Conservation (phyloP, 1,139 yeast species). For the Debaryomycetaceae sp. region DNA sequence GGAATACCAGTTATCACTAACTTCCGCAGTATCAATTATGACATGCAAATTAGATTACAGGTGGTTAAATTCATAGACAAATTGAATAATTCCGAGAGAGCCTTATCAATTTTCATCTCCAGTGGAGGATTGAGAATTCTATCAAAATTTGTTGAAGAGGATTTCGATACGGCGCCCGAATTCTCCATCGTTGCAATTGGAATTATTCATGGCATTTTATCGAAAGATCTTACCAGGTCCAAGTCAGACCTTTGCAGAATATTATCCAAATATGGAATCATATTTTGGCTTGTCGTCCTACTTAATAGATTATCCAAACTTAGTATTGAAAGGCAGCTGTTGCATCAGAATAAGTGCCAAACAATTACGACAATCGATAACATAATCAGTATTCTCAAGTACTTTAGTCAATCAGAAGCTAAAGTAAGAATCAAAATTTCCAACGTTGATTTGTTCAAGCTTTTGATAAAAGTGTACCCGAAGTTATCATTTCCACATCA, state of each 20-base stretch:
- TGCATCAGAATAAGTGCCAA: constrained; percentile 13
- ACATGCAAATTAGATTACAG: constrained; percentile 35
- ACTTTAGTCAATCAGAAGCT: constrained; percentile 43
- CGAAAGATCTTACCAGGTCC: constrained; percentile 42
- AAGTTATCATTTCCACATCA: constrained; percentile 31
- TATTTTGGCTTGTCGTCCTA: constrained; percentile 48
- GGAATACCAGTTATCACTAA: constrained; percentile 53
- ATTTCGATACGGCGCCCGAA: constrained; percentile 41
- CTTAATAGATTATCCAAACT: constrained; percentile 29
- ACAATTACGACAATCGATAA: constrained; percentile 31
- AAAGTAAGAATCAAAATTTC: constrained; percentile 39
- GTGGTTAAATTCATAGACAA: constrained; percentile 43
- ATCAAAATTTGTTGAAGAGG: constrained; percentile 53
- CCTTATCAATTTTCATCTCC: constrained; percentile 49
- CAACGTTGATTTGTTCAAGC: constrained; percentile 42
- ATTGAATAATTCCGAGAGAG: constrained; percentile 34
- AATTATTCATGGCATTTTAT: constrained; percentile 42
- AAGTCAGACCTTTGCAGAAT: constrained; percentile 56
- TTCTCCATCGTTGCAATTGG: constrained; percentile 48
- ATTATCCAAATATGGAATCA: constrained; percentile 45
- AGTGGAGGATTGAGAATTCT: constrained; percentile 56
- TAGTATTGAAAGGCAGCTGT: constrained; percentile 7
- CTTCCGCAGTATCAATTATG: constrained; percentile 36
- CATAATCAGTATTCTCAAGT: constrained; percentile 36
- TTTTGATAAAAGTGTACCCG: constrained; percentile 38